Conservation (phyloP, 23 red algal genomes). For the Agarophyton chilense region DNA sequence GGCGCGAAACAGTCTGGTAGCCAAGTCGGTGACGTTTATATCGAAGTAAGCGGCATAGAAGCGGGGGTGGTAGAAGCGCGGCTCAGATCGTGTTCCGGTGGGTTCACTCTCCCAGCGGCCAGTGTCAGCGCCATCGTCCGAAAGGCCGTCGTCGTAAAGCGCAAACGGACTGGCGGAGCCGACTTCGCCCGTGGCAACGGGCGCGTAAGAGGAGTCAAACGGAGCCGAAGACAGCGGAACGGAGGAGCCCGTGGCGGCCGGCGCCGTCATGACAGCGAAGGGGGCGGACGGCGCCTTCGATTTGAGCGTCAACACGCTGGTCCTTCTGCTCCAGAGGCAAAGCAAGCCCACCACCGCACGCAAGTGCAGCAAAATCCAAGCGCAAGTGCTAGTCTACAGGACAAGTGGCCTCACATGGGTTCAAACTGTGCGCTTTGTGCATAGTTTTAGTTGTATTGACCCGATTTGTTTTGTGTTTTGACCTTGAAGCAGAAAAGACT, state of each 20-base stretch:
- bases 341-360: too few relatives aligned
- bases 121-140: conserved; percentile 73
- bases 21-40: conserved; percentile 59
- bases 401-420: too few relatives aligned
- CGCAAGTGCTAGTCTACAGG: too few relatives aligned
- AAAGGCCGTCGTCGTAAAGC: conserved; percentile 70
- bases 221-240: conserved; percentile 21
- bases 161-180: conserved; percentile 43
- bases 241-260: not conserved
- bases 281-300: not conserved
- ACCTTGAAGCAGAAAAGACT: too few relatives aligned
- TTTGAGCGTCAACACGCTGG: not conserved
- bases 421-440: too few relatives aligned
- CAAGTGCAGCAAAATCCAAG: too few relatives aligned
- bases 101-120: conserved; percentile 70
- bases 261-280: not conserved
- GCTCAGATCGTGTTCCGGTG: conserved; percentile 56
- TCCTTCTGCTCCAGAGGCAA: not conserved
- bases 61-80: conserved; percentile 71
- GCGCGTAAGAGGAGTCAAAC: conserved; percentile 34
- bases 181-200: not conserved
- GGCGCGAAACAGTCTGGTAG: conserved; percentile 63
- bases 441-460: too few relatives aligned
- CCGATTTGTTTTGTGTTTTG: too few relatives aligned
- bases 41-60: conserved; percentile 80